phyloP scores from a whole-genome alignment of 2,329 filamentous ascomycete species.

The Lanzia echinophila region DNA sequence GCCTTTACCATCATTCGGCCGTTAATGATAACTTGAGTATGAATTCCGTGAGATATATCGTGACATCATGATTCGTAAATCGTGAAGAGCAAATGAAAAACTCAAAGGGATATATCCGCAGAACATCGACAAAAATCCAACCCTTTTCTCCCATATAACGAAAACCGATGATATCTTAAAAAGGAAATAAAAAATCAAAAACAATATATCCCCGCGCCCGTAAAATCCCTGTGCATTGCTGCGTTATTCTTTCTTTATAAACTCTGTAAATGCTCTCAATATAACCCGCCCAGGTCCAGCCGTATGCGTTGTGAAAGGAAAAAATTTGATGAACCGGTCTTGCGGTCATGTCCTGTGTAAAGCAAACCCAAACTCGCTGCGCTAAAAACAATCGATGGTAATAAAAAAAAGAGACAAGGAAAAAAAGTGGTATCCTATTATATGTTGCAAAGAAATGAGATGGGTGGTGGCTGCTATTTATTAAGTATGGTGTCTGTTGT shows the following conservation, averaged over 20 bases:
- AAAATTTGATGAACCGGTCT: constrained; percentile 29
- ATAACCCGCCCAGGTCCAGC: constrained; percentile 28
- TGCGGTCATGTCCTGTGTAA: constrained; percentile 37
- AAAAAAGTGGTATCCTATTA: constrained; percentile 27
- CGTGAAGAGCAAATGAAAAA: constrained; percentile 16
- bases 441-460: constrained; percentile 25
- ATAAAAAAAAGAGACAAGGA: constrained; percentile 27
- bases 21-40: neutral
- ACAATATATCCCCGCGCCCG: constrained; percentile 34
- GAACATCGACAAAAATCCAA: constrained; percentile 23
- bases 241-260: constrained; percentile 45
- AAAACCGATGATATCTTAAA: constrained; percentile 11
- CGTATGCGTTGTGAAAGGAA: constrained; percentile 25
- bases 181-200: constrained; percentile 24
- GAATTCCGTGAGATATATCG: neutral
- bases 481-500: constrained; percentile 16
- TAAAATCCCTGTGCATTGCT: constrained; percentile 55
- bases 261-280: constrained; percentile 27
- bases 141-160: neutral
- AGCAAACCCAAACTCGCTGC: constrained; percentile 43
- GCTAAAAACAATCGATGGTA: constrained; percentile 36
- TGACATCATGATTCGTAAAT: constrained; percentile 15
- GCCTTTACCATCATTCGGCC: neutral
- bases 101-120: constrained; percentile 24
- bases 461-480: constrained; percentile 9